Conservation (phyloP, 345 rosid species). For the Salix brachista region DNA sequence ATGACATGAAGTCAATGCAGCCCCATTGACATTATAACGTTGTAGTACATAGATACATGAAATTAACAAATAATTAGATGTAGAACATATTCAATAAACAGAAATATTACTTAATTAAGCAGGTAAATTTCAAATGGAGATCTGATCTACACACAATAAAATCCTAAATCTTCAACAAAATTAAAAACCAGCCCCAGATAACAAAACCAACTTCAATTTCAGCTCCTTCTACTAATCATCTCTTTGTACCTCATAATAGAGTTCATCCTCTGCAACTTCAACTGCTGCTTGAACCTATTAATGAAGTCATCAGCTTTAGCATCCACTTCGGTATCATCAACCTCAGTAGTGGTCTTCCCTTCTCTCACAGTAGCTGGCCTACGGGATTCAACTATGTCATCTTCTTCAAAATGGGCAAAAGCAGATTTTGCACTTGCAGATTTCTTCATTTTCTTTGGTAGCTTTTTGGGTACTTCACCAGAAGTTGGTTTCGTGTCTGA, state of each 20-base stretch:
- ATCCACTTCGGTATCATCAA: constrained; percentile 58
- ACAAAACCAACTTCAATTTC: not conserved
- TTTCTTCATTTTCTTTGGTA: constrained; percentile 71
- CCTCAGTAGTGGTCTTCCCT: constrained; percentile 32
- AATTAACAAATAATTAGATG: not conserved
- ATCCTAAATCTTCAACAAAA: constrained; percentile 1
- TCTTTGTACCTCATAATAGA: constrained; percentile 61
- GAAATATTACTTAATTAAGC: not conserved
- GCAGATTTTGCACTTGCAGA: constrained; percentile 68
- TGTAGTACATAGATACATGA: not conserved
- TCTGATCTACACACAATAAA: not conserved
- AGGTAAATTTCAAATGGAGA: not conserved
- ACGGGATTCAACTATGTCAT: constrained; percentile 42
- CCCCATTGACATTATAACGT: not conserved
- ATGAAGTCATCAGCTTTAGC: constrained; percentile 81
- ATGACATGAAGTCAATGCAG: not conserved
- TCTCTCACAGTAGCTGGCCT: constrained; percentile 60
- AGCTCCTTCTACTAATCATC: constrained; percentile 31
- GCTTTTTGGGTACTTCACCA: constrained; percentile 50
- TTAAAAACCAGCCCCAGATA: not conserved
- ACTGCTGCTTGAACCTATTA: constrained; percentile 61
- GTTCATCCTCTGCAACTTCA: constrained; percentile 66
- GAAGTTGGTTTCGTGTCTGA: constrained; percentile 63
- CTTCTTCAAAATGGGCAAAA: constrained; percentile 53
- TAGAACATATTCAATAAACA: not conserved